These are phyloP conservation scores for Candida palmyrensis DNA, from an alignment of 805 yeast species.

Conservation along the genomic window DNA sequence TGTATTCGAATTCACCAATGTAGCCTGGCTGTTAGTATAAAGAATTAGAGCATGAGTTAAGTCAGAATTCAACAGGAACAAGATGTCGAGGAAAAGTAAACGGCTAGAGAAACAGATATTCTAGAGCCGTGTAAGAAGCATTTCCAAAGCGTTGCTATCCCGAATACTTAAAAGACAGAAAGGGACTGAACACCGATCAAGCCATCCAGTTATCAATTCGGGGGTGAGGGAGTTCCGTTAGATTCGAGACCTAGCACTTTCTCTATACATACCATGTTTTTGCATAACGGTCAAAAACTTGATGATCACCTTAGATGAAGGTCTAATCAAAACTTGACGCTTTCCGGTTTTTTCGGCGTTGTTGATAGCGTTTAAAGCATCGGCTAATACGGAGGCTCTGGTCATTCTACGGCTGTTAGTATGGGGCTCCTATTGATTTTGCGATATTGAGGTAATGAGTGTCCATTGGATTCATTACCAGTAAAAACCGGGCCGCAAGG, in stretches of 20 bases:
- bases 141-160: constrained; percentile 60
- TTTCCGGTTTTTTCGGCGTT: constrained; percentile 34
- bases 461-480: constrained; percentile 31
- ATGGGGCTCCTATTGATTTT: constrained; percentile 9
- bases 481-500: constrained; percentile 12
- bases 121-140: constrained; percentile 64
- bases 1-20: constrained; percentile 33
- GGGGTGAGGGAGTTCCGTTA: constrained; percentile 21
- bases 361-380: constrained; percentile 32
- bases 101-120: constrained; percentile 37
- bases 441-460: constrained; percentile 25
- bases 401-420: constrained; percentile 17
- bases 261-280: constrained; percentile 29
- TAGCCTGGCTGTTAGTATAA: constrained; percentile 12
- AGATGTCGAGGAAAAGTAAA: constrained; percentile 66
- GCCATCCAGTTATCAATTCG: constrained; percentile 99
- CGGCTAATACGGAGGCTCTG: constrained; percentile 32
- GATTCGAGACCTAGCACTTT: neutral
- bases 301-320: constrained; percentile 30
- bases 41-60: neutral
- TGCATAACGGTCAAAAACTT: constrained; percentile 27
- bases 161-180: constrained; percentile 98
- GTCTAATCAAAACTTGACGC: constrained; percentile 33
- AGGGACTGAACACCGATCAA: constrained; percentile 82
- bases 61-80: neutral